Evolutionary conservation across 352 stramenopile genomes (phyloP).

Genomic region (Phytophthora pinifolia): DNA sequence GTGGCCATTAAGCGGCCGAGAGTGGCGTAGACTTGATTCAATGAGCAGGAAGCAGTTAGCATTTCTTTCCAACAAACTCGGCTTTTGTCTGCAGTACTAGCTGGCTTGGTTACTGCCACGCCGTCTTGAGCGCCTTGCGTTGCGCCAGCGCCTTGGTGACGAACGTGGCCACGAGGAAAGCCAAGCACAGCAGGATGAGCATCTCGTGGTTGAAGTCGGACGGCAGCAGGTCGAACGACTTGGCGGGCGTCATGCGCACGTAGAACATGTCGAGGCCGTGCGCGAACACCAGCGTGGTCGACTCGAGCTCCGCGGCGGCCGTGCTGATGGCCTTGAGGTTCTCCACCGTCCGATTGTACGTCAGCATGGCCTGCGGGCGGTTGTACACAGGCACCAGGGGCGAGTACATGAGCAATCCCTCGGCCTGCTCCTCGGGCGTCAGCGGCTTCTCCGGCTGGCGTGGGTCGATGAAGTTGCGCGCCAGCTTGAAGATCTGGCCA

Average conservation of each 20-base stretch:
- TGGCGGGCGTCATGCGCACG: conserved; percentile 90
- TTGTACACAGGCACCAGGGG: conserved; percentile 90
- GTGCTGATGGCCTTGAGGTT: conserved; percentile 72
- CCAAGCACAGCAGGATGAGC: conserved; percentile 90
- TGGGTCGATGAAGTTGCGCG: conserved; percentile 92
- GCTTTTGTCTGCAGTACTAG: too few relatives aligned
- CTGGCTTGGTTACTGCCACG: conserved; percentile 66
- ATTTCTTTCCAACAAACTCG: neutral
- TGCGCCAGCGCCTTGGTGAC: conserved; percentile 62
- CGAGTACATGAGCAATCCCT: conserved; percentile 88
- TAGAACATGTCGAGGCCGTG: conserved; percentile 95
- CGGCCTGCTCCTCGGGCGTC: conserved; percentile 79
- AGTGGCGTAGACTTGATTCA: conserved; percentile 15
- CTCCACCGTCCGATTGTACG: conserved; percentile 91
- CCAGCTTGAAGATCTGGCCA: conserved; percentile 93
- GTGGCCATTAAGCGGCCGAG: conserved; percentile 36
- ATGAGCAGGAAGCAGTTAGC: conserved; percentile 11
- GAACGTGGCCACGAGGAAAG: conserved; percentile 80
- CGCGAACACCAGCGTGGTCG: conserved; percentile 93
- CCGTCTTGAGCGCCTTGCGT: conserved; percentile 76
- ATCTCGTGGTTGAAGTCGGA: conserved; percentile 96
- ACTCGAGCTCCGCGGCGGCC: conserved; percentile 91
- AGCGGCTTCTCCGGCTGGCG: conserved; percentile 92
- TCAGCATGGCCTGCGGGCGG: conserved; percentile 84
- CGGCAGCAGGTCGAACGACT: conserved; percentile 95